These are phyloP conservation scores for Claviceps sp. DNA, from an alignment of 2,329 filamentous ascomycete genomes.

Conservation along the genomic window DNA sequence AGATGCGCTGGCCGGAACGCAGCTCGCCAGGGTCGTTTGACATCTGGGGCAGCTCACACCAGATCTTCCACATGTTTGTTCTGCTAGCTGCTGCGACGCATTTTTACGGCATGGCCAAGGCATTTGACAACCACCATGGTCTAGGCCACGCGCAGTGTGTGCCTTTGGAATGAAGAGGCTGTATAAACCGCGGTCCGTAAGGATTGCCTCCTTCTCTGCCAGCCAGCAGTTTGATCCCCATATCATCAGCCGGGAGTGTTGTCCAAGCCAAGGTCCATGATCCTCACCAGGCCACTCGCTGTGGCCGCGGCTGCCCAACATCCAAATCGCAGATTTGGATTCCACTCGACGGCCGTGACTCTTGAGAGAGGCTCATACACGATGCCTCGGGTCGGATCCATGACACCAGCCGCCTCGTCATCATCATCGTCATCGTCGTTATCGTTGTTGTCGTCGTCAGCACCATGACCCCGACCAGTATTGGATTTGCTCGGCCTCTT, in stretches of 20 bases:
- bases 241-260: slow-evolving; percentile 7
- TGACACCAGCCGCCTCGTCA: slow-evolving; percentile 17
- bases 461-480: slow-evolving; percentile 13
- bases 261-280: slow-evolving; percentile 52
- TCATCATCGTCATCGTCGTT: slow-evolving; percentile 17
- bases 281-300: slow-evolving; percentile 51
- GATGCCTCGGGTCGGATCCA: slow-evolving; percentile 29
- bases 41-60: slow-evolving; percentile 85
- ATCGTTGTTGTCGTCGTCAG: slow-evolving; percentile 20
- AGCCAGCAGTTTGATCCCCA: not conserved
- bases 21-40: slow-evolving; percentile 68
- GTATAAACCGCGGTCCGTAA: too few relatives aligned
- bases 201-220: not conserved
- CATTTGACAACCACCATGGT: slow-evolving; percentile 75
- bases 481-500: slow-evolving; percentile 23
- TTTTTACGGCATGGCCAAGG: slow-evolving; percentile 65
- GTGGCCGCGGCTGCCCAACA: slow-evolving; percentile 55
- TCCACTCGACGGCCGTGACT: slow-evolving; percentile 52
- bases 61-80: slow-evolving; percentile 89
- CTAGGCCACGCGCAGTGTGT: slow-evolving; percentile 38
- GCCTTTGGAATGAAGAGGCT: slow-evolving; percentile 3
- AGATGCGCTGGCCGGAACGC: slow-evolving; percentile 73
- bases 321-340: slow-evolving; percentile 50
- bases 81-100: slow-evolving; percentile 71
- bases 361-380: slow-evolving; percentile 51